Conservation (phyloP, 1,284 basidiomycete species). For the Microbotryum intermedium region DNA sequence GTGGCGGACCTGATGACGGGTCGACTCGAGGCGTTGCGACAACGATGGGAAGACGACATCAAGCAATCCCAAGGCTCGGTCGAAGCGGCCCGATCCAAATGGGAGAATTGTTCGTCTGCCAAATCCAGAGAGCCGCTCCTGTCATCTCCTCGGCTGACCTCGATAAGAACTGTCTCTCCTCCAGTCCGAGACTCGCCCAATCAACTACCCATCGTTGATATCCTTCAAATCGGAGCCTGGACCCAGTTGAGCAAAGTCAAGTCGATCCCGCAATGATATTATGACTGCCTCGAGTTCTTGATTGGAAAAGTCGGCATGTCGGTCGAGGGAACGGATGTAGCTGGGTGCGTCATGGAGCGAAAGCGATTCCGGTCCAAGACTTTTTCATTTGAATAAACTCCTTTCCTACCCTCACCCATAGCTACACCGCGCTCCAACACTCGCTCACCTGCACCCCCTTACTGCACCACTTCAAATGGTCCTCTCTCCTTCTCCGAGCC, state of each 20-base stretch:
- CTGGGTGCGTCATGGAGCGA: neutral
- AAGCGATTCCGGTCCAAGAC: neutral
- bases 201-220: constrained; percentile 3
- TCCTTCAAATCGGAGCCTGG: constrained; percentile 3
- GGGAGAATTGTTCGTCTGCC: neutral
- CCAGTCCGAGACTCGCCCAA: constrained; percentile 4
- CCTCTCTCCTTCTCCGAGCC: neutral
- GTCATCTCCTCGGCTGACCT: neutral
- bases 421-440: constrained; percentile 4
- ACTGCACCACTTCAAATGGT: neutral
- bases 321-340: constrained; percentile 2
- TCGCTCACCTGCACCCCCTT: constrained; percentile 3
- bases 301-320: neutral
- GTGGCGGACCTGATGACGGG: constrained; percentile 2
- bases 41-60: neutral
- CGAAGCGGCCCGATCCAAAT: neutral
- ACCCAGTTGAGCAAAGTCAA: neutral
- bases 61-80: neutral
- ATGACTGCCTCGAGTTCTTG: neutral
- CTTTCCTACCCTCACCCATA: neutral
- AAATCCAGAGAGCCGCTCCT: neutral
- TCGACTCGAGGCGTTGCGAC: neutral
- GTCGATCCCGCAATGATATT: neutral
- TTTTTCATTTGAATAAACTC: neutral
- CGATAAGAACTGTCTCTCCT: too few species aligned